Percentiles rank a stretch among this genome's conserved stretches.
These are phyloP conservation scores for Yamadazyma dendronema DNA, from an alignment of 1,139 yeast genomes.

Conservation along the genomic window DNA sequence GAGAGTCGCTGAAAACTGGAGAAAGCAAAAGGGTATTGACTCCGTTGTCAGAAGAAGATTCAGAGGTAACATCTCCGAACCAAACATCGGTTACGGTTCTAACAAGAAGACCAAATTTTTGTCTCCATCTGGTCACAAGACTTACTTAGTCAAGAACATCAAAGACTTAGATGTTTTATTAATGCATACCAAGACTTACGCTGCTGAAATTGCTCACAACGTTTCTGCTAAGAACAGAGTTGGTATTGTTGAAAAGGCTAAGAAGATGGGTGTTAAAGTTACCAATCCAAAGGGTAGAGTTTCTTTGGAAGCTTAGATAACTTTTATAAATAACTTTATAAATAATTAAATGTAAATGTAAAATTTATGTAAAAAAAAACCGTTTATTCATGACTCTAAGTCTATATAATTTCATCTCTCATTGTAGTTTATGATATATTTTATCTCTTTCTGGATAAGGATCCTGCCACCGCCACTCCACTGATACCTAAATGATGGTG, in stretches of 20 bases:
- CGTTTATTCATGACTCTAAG: background rate
- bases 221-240: conserved; percentile 98
- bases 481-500: conserved; percentile 47
- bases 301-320: conserved; percentile 89
- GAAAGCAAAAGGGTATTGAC: conserved; percentile 99
- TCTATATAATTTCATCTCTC: background rate
- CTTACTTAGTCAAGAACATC: conserved; percentile 88
- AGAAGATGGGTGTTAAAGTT: conserved; percentile 97
- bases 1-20: conserved; percentile 99
- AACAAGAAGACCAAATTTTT: conserved; percentile 97
- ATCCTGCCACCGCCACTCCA: conserved; percentile 31
- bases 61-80: conserved; percentile 99
- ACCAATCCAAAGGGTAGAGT: conserved; percentile 99
- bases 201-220: conserved; percentile 99
- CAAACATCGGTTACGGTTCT: conserved; percentile 99
- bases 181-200: conserved; percentile 97
- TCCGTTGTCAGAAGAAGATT: conserved; percentile 99
- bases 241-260: conserved; percentile 93
- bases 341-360: conserved; percentile 14
- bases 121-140: conserved; percentile 98
- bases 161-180: conserved; percentile 93
- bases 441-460: conserved; percentile 18
- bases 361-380: conserved; percentile 4
- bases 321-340: conserved; percentile 5
- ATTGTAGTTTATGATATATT: background rate